A percentile compares a stretch with the other conserved stretches of the same genome.
These are phyloP conservation scores for Puccinia hordei DNA, from an alignment of 1,284 basidiomycete species.

Conservation along the genomic window DNA sequence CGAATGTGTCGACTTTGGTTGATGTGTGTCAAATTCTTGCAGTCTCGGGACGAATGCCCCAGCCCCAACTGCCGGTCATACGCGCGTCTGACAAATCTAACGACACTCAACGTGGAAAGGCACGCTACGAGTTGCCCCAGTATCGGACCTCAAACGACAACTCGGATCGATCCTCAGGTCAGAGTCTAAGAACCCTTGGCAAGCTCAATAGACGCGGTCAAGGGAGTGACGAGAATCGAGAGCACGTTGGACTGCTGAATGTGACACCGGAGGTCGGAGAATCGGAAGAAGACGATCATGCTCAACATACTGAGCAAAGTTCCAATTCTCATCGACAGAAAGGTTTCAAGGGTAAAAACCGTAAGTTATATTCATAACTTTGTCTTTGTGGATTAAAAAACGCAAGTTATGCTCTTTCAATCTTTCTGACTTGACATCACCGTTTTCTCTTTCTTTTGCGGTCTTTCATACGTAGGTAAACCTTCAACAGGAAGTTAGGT, in stretches of 20 bases:
- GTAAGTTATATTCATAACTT: not conserved
- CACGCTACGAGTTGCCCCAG: not conserved
- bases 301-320: not conserved
- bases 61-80: conserved; percentile 25
- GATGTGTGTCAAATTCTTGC: not conserved
- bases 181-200: not conserved
- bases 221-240: not conserved
- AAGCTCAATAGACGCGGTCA: conserved; percentile 2
- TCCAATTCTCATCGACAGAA: not conserved
- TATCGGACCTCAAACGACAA: not conserved
- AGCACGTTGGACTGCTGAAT: not conserved
- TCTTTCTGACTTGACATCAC: no score
- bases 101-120: not conserved
- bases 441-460: no score
- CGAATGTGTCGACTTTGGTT: not conserved
- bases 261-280: conserved; percentile 5
- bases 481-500: no score
- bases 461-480: no score
- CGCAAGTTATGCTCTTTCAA: no score
- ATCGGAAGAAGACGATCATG: not conserved
- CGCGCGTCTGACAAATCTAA: conserved; percentile 6
- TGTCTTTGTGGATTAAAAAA: not conserved
- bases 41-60: conserved; percentile 34
- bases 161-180: not conserved
- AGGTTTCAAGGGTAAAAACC: not conserved